phyloP scores from a whole-genome alignment of 495 filamentous ascomycete genomes.

The Parmelia sp. region DNA sequence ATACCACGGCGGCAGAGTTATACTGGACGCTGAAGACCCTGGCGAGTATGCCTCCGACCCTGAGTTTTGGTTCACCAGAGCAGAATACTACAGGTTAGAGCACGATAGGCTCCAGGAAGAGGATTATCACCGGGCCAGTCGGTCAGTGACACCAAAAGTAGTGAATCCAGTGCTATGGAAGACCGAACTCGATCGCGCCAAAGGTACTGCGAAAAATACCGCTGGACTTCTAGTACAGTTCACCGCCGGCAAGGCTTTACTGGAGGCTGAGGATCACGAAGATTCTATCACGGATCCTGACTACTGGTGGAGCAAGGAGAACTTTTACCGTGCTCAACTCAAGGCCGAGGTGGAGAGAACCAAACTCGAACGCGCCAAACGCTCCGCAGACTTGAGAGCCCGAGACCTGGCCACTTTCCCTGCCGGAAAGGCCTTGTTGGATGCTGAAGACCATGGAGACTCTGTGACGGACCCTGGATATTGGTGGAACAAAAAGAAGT shows the following conservation, averaged over 20 bases:
- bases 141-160: neutral
- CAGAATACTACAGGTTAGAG: neutral
- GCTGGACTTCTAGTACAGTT: conserved; percentile 1
- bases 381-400: conserved; percentile 3
- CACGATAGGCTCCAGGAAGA: neutral
- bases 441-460: neutral
- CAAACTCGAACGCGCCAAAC: conserved; percentile 3
- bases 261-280: conserved; percentile 1
- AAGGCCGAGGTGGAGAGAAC: neutral
- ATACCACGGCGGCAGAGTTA: neutral
- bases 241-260: neutral
- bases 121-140: conserved; percentile 3
- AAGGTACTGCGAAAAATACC: neutral
- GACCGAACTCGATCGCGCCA: conserved; percentile 1
- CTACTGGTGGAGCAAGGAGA: neutral
- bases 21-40: conserved; percentile 3
- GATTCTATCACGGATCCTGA: neutral
- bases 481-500: conserved; percentile 4
- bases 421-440: conserved; percentile 4
- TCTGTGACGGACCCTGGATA: neutral
- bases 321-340: neutral
- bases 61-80: neutral
- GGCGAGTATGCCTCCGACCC: neutral
- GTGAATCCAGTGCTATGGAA: neutral
- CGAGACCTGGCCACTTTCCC: conserved; percentile 3